Base-by-base conservation (phyloP, 805 yeast species). In the Candida montana region DNA sequence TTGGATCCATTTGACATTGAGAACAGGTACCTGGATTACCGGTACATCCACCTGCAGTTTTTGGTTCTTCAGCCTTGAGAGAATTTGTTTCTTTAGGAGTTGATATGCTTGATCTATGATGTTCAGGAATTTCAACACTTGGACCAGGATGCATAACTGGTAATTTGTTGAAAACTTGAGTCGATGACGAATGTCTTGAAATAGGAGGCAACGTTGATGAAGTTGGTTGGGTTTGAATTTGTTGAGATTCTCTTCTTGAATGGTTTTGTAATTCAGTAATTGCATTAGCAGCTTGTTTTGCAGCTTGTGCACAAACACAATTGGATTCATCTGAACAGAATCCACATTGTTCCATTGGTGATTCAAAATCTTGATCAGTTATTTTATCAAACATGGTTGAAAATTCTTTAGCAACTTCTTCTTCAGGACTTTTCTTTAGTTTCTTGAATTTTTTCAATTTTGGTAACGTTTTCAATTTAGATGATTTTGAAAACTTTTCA, bases 251-350 rank as follows among this genome's bases (percentile, higher is more conserved):
- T 33, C 42, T 47, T 43, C 46, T 46, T 34, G 55, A 49, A 33
- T 48, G 55, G 17, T 45, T 48, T 31, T 54, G 59, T n/a, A 54
- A 33, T 37, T 51, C 56, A 3, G 61, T 52, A 19, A 55, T 56
- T n/a, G 61, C 58, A 36, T 62, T 63, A n/a, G 63, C 64, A 28
- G 66, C 64, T 39, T 64, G 71, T 16, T 63, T 63, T 1, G 74
- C 76, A 15, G 78, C 84, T 51, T 88, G 96, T 21, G 91, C 77
- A 59, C 97, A 91, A 2, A 91, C 84, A 63, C 98, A 91, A 2
- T 95, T 90, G 0, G 95, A 81, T 51, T 81, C 93, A 51, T 86
- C 95, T 0, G 95, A 78, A 57, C 98, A 91, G 62, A 91, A 90
- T 0, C 98, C 98, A 63, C 98, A 91, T 44, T 83, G 78, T 50